These are phyloP conservation scores for Macroventuria anomochaeta DNA, from an alignment of 2,329 filamentous ascomycete species.

Conservation along the genomic window DNA sequence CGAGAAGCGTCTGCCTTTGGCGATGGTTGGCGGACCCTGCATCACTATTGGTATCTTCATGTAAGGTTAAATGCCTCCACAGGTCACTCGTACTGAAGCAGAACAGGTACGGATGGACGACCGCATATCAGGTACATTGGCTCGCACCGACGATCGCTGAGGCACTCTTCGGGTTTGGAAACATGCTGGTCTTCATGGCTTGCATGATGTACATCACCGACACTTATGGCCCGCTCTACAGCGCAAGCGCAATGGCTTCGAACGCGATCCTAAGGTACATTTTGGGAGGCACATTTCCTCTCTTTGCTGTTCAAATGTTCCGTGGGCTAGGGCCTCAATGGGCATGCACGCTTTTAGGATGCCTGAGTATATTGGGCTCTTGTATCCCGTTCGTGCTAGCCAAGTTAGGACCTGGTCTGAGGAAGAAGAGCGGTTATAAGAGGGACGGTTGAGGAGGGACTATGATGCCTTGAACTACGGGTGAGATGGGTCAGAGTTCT, in stretches of 20 bases:
- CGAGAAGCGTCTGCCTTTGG: conserved; percentile 45
- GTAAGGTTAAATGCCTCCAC: conserved; percentile 17
- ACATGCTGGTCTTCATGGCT: conserved; percentile 44
- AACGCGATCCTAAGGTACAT: conserved; percentile 65
- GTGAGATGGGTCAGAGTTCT: neutral
- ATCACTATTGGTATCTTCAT: conserved; percentile 47
- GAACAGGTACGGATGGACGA: conserved; percentile 44
- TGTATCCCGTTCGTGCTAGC: conserved; percentile 23
- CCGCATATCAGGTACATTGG: conserved; percentile 47
- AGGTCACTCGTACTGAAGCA: neutral
- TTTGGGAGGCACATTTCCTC: conserved; percentile 64
- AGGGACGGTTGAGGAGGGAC: neutral
- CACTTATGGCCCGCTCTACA: conserved; percentile 62
- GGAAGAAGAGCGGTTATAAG: conserved; percentile 23
- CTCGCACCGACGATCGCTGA: conserved; percentile 47
- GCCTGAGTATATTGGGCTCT: conserved; percentile 13
- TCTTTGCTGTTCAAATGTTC: conserved; percentile 64
- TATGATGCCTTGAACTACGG: neutral
- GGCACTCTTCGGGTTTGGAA: conserved; percentile 33
- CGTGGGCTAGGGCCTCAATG: conserved; percentile 13
- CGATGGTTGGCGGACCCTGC: conserved; percentile 45
- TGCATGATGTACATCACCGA: conserved; percentile 60
- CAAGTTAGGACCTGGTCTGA: conserved; percentile 21
- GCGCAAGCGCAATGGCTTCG: conserved; percentile 66
- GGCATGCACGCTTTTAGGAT: conserved; percentile 19